Evolutionary conservation across 1,284 basidiomycete genomes (phyloP).

Genomic region (Cryptococcus jaspeensis): DNA sequence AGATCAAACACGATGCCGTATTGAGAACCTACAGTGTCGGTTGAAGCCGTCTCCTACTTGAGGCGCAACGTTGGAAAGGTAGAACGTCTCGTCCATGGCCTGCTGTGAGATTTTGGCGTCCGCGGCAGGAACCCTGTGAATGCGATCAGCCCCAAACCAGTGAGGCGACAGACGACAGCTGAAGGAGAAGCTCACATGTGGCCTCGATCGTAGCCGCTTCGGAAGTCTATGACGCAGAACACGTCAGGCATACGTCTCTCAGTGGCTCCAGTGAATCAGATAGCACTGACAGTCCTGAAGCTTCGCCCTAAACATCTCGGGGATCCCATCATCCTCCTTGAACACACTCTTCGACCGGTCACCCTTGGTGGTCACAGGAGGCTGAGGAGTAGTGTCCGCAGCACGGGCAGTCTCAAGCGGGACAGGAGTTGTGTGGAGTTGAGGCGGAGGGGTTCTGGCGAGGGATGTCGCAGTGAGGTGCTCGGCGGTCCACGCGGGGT

Average conservation of each 20-base stretch:
- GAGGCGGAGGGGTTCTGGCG: slow-evolving; percentile 55
- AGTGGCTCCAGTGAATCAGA: neutral
- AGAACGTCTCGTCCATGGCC: slow-evolving; percentile 97
- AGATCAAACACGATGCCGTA: neutral
- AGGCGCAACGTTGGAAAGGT: slow-evolving; percentile 93
- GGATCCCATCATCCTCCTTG: slow-evolving; percentile 77
- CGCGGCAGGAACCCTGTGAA: slow-evolving; percentile 84
- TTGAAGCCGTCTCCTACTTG: slow-evolving; percentile 99
- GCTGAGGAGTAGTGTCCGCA: slow-evolving; percentile 32
- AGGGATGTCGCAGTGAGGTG: slow-evolving; percentile 79
- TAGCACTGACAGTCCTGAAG: slow-evolving; percentile 65
- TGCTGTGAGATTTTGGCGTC: slow-evolving; percentile 80
- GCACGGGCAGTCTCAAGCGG: slow-evolving; percentile 39
- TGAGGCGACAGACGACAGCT: neutral
- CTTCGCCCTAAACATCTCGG: slow-evolving; percentile 75
- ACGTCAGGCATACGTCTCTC: neutral
- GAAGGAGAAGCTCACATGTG: slow-evolving; percentile 66
- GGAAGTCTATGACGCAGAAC: slow-evolving; percentile 60
- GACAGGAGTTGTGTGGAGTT: slow-evolving; percentile 26
- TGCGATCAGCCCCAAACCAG: slow-evolving; percentile 1
- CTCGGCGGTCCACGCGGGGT: slow-evolving; percentile 95
- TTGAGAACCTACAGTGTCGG: slow-evolving; percentile 70
- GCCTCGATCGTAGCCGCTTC: slow-evolving; percentile 92
- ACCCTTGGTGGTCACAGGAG: slow-evolving; percentile 52
- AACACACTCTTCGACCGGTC: slow-evolving; percentile 81